A percentile compares a stretch with the other conserved stretches of the same genome.
phyloP scores from a whole-genome alignment of 2,329 filamentous ascomycete species.

The Venturia carpophila region DNA sequence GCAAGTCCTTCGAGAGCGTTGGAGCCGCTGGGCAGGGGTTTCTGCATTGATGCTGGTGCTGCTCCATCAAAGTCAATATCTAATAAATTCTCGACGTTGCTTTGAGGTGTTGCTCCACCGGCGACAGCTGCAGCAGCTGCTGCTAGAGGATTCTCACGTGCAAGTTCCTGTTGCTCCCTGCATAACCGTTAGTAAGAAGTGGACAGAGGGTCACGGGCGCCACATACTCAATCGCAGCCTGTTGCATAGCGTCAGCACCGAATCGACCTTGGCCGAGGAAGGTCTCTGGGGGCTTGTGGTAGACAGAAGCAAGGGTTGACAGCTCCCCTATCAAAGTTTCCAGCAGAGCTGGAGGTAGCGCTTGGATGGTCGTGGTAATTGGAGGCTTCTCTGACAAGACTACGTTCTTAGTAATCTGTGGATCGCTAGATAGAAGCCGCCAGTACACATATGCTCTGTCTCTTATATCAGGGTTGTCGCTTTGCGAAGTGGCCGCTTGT shows the following conservation, averaged over 20 bases:
- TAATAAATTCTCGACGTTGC: slow-evolving; percentile 86
- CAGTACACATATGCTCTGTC: slow-evolving; percentile 98
- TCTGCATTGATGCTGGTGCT: slow-evolving; percentile 77
- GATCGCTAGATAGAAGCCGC: slow-evolving; percentile 87
- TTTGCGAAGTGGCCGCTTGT: slow-evolving; percentile 84
- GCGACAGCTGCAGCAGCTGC: slow-evolving; percentile 64
- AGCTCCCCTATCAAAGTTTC: slow-evolving; percentile 87
- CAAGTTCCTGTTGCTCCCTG: slow-evolving; percentile 81
- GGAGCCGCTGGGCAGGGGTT: slow-evolving; percentile 44
- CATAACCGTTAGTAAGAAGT: slow-evolving; percentile 12
- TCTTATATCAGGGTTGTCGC: slow-evolving; percentile 94
- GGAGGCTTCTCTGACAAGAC: slow-evolving; percentile 90
- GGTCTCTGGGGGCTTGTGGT: slow-evolving; percentile 97
- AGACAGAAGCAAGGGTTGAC: slow-evolving; percentile 91
- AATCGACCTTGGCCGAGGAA: slow-evolving; percentile 94
- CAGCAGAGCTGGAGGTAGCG: slow-evolving; percentile 71
- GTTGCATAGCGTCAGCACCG: slow-evolving; percentile 88
- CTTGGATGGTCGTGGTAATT: slow-evolving; percentile 89
- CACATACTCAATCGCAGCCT: slow-evolving; percentile 75
- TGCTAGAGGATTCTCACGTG: slow-evolving; percentile 87
- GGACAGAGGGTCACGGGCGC: slow-evolving; percentile 11
- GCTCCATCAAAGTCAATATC: slow-evolving; percentile 95
- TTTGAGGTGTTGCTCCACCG: slow-evolving; percentile 53
- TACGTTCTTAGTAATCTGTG: slow-evolving; percentile 85
- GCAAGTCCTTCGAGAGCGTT: slow-evolving; percentile 48